These are phyloP conservation scores for Sporothrix pallida DNA, from an alignment of 2,329 filamentous ascomycete species.

Conservation along the genomic window DNA sequence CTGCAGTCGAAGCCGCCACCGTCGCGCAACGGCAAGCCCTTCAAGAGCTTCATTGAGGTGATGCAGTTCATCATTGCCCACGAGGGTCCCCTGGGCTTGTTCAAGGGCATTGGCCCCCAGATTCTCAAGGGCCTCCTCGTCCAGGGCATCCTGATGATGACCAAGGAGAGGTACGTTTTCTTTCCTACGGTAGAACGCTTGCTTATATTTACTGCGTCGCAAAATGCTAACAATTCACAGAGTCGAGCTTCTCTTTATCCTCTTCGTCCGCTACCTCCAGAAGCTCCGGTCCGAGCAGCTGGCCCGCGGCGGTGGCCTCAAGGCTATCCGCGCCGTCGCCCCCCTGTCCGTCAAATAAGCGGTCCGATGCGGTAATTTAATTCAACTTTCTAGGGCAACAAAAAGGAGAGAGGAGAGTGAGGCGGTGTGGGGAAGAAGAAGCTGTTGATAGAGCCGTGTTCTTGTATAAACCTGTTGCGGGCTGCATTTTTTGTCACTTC, in stretches of 20 bases:
- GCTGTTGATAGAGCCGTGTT: neutral
- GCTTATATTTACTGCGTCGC: neutral
- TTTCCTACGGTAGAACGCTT: neutral
- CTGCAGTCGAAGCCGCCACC: conserved; percentile 92
- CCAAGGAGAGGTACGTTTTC: conserved; percentile 80
- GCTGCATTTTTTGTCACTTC: conserved; percentile 18
- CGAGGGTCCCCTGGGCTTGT: conserved; percentile 81
- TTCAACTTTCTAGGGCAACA: neutral
- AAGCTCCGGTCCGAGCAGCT: conserved; percentile 73
- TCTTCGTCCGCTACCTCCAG: conserved; percentile 82
- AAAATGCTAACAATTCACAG: conserved; percentile 50
- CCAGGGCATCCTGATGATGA: conserved; percentile 98
- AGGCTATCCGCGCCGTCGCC: conserved; percentile 57
- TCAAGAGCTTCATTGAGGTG: conserved; percentile 91
- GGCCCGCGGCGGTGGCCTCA: conserved; percentile 67
- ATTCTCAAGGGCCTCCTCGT: conserved; percentile 91
- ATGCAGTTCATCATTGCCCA: conserved; percentile 93
- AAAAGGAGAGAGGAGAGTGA: neutral
- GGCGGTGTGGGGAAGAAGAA: neutral
- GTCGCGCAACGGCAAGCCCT: conserved; percentile 82
- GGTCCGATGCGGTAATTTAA: neutral
- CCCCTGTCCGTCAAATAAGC: conserved; percentile 44
- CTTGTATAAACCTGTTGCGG: conserved; percentile 29
- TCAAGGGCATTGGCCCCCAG: conserved; percentile 96
- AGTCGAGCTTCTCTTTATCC: conserved; percentile 85